Base-by-base conservation (phyloP, 805 yeast genomes). In the Wickerhamomyces silvicola region DNA sequence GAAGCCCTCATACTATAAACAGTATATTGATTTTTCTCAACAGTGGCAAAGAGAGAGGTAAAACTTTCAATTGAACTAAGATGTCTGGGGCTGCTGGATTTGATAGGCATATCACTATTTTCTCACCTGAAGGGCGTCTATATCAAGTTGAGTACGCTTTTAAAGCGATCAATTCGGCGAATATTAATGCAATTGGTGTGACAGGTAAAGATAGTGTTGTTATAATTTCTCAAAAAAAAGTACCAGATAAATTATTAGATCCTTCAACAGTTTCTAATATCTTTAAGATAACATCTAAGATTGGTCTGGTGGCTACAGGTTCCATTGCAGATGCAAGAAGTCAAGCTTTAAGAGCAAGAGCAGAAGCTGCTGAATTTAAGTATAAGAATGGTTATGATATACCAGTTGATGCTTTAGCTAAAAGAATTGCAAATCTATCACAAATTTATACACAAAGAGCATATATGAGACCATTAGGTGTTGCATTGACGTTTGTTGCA, bases 111-210 rank as follows among this genome's bases (percentile, higher is more conserved):
- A 92, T 92, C 59, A 92, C 98, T 18, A 88, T 92, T 50, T 92
- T 92, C 66, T 90, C 97, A 24, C 98, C 98, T 14, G 98, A 92
- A 58, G 98, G 98, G 28, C 79, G 98, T 61, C 70, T 92, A 40
- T 92, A 82, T 64, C 98, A 92, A 64, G 98, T 90, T 22, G 98
- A 92, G 60, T 92, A 92, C 56, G 98, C 97, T 6, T 88, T 88
- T 68, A 88, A 92, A 59, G 97, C 97, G 5, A 87, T 92, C 57
- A 92, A 87, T 53, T 77, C 94, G 28, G 77, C 96, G 37, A 90
- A 85, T 57, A 76, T 92, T 53, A 92, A 95, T 27, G 82, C 94
- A 18, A 54, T 92, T 35, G 97, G 88, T 12, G 71, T 92, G 40
- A 75, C 82, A 30, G 97, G 97, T 33, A 76, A 79, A 49, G 90